Percentiles rank a stretch among this genome's conserved stretches.
Conservation (phyloP, 345 rosid species). For the Ailanthus altissimus region DNA sequence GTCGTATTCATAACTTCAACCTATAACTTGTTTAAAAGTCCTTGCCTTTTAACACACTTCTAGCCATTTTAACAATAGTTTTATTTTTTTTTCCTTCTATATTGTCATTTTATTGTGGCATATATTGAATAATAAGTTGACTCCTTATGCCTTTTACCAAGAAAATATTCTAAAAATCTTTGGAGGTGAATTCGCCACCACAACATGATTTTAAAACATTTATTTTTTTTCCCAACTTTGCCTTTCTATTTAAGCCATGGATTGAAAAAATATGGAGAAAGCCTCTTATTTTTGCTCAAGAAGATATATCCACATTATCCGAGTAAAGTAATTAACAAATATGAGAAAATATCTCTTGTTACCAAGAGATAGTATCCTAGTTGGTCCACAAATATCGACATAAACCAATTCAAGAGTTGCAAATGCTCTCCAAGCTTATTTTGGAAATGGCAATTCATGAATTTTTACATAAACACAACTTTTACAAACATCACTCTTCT, state of each 20-base stretch:
- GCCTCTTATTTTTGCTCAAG: neutral
- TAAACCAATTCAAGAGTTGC: neutral
- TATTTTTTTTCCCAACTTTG: neutral
- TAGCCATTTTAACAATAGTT: too few species aligned
- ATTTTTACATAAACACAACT: neutral
- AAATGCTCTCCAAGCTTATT: neutral
- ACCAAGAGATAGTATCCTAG: neutral
- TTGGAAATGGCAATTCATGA: neutral
- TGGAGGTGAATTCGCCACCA: neutral
- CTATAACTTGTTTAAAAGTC: too few species aligned
- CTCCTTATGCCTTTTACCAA: too few species aligned
- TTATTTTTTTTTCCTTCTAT: too few species aligned
- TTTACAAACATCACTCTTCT: neutral
- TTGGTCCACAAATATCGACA: neutral
- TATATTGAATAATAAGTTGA: too few species aligned
- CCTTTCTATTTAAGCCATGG: neutral
- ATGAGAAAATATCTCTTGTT: neutral
- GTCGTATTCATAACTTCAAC: too few species aligned
- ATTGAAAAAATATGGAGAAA: neutral
- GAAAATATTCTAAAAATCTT: too few species aligned
- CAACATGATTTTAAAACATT: neutral
- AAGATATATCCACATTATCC: neutral
- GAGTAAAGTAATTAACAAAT: neutral
- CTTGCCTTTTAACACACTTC: too few species aligned
- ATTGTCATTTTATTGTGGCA: too few species aligned